These are phyloP conservation scores for Cryphonectria radicalis DNA, from an alignment of 2,329 filamentous ascomycete species.

Conservation along the genomic window DNA sequence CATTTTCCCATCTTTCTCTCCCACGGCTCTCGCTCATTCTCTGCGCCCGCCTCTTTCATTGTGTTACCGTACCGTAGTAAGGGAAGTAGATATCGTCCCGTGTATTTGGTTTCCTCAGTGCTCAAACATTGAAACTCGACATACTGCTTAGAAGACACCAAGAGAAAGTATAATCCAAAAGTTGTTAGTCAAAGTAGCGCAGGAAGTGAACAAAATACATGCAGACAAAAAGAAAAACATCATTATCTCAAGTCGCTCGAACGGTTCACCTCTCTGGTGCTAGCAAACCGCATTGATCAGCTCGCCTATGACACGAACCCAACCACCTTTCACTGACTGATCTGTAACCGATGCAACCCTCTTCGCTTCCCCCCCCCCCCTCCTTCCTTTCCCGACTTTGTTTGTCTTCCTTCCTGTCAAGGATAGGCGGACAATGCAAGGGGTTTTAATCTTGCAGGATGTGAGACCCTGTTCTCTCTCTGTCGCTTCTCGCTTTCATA, in stretches of 20 bases:
- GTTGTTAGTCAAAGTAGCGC: too few relatives aligned
- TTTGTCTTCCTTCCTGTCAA: not conserved
- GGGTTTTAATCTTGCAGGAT: not conserved
- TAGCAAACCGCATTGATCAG: not conserved
- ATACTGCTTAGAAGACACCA: not conserved
- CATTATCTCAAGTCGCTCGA: not conserved
- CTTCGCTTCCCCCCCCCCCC: not conserved
- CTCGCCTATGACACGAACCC: not conserved
- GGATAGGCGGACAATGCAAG: not conserved
- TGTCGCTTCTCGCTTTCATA: not conserved
- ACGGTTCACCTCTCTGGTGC: not conserved
- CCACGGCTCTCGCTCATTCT: not conserved
- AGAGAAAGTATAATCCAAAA: not conserved
- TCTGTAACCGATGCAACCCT: constrained; percentile 6
- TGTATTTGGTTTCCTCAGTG: too few relatives aligned
- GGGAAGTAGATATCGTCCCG: too few relatives aligned
- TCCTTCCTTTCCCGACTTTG: not conserved
- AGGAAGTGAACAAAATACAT: not conserved
- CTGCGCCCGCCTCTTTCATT: not conserved
- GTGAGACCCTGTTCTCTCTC: not conserved
- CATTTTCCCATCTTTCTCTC: too few relatives aligned
- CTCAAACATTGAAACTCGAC: too few relatives aligned
- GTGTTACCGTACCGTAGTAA: not conserved
- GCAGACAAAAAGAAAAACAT: too few relatives aligned
- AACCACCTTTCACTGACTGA: not conserved